These are phyloP conservation scores for Solanum aculeatissimum DNA, from an alignment of 305 asterid genomes.

Conservation along the genomic window DNA sequence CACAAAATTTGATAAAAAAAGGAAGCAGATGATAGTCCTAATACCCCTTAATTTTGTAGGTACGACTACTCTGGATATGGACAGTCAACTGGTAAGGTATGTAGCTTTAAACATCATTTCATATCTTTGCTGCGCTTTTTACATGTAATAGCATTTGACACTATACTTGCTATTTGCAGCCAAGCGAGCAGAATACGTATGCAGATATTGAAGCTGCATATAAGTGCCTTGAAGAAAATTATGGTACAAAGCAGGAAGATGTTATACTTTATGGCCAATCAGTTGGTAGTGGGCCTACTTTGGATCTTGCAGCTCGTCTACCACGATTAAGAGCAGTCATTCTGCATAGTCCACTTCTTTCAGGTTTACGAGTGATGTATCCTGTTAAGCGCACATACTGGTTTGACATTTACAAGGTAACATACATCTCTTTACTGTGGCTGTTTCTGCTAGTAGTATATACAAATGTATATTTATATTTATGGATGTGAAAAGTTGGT, in stretches of 20 bases:
- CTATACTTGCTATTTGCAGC: slow-evolving; percentile 29
- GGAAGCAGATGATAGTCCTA: slow-evolving; percentile 1
- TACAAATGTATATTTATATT: not conserved
- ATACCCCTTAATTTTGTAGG: slow-evolving; percentile 32
- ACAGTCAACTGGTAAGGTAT: slow-evolving; percentile 92
- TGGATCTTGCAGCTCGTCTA: slow-evolving; percentile 73
- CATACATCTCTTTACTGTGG: not conserved
- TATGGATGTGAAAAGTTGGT: not conserved
- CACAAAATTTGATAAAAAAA: not conserved
- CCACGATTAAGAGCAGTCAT: slow-evolving; percentile 76
- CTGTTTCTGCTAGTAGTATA: not conserved
- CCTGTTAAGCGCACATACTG: slow-evolving; percentile 74
- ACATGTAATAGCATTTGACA: not conserved
- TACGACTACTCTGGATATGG: slow-evolving; percentile 97
- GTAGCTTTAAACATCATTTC: not conserved
- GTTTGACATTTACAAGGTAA: slow-evolving; percentile 93
- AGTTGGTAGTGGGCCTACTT: slow-evolving; percentile 91
- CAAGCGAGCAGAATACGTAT: slow-evolving; percentile 87
- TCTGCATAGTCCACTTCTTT: slow-evolving; percentile 83
- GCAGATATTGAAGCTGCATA: slow-evolving; percentile 93
- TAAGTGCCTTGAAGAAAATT: slow-evolving; percentile 90
- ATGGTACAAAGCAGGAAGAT: slow-evolving; percentile 83
- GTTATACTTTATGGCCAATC: slow-evolving; percentile 85
- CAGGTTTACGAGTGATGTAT: slow-evolving; percentile 91
- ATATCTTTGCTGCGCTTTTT: not conserved